A percentile compares a stretch with the other conserved stretches of the same genome.
These are phyloP conservation scores for Lathyrus sativus DNA, from an alignment of 306 rosid species.

Conservation along the genomic window DNA sequence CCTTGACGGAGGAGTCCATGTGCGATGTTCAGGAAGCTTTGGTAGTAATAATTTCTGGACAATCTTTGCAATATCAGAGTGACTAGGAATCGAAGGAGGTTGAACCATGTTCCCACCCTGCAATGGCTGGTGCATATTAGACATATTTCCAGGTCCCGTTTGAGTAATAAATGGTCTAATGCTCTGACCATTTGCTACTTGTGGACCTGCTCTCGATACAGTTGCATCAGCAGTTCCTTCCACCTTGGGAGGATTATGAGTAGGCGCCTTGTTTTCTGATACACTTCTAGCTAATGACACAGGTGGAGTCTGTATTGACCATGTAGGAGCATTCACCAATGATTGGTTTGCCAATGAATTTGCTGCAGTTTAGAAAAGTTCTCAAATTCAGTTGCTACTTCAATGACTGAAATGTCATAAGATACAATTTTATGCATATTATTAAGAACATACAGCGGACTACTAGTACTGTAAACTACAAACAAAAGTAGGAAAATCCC, in stretches of 20 bases:
- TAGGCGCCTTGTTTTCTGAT: conserved; percentile 66
- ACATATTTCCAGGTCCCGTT: conserved; percentile 62
- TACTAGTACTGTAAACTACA: conserved; percentile 13
- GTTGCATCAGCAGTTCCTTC: conserved; percentile 54
- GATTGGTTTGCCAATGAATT: conserved; percentile 48
- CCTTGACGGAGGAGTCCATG: conserved; percentile 99
- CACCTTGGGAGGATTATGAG: conserved; percentile 55
- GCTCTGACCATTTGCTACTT: conserved; percentile 59
- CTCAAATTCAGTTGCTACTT: conserved; percentile 32
- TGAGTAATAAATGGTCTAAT: conserved; percentile 65
- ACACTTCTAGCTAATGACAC: conserved; percentile 56
- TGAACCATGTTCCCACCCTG: conserved; percentile 64
- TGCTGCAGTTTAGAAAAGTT: conserved; percentile 51
- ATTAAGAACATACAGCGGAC: background rate
- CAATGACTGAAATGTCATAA: conserved; percentile 30
- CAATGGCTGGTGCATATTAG: conserved; percentile 54
- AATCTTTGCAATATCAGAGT: conserved; percentile 72
- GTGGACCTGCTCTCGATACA: conserved; percentile 49
- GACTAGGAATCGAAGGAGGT: conserved; percentile 67
- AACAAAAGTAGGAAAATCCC: background rate
- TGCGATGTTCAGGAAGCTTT: conserved; percentile 79
- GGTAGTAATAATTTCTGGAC: conserved; percentile 84
- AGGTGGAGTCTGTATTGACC: conserved; percentile 79
- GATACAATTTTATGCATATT: conserved; percentile 14
- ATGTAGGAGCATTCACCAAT: conserved; percentile 60